These are phyloP conservation scores for Phytophthora macrochlamydospora DNA, from an alignment of 352 stramenopile genomes.

Conservation along the genomic window DNA sequence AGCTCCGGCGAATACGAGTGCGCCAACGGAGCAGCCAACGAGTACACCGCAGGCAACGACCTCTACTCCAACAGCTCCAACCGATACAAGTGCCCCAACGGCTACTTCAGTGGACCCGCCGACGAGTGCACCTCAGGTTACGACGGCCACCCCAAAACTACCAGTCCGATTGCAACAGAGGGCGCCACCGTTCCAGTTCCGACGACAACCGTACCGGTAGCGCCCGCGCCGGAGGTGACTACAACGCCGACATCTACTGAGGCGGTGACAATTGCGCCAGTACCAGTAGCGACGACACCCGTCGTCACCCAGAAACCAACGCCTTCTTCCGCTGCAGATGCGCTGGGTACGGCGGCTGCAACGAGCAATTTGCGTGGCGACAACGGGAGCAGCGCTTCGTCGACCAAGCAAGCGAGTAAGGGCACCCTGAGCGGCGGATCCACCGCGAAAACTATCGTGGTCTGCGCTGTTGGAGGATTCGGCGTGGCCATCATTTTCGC, in stretches of 20 bases:
- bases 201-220: slow-evolving; percentile 2
- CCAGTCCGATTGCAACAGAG: slow-evolving; percentile 5
- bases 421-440: slow-evolving; percentile 17
- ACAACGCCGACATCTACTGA: neutral
- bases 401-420: slow-evolving; percentile 8
- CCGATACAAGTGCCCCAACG: slow-evolving; percentile 1
- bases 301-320: slow-evolving; percentile 3
- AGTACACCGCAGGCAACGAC: too few species aligned
- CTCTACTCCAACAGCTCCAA: slow-evolving; percentile 3
- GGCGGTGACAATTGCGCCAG: slow-evolving; percentile 3
- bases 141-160: too few species aligned
- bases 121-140: too few species aligned
- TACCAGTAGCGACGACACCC: slow-evolving; percentile 8
- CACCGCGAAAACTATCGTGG: slow-evolving; percentile 22
- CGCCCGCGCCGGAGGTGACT: neutral
- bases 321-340: neutral
- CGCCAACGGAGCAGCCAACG: neutral
- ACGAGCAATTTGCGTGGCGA: slow-evolving; percentile 11
- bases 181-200: slow-evolving; percentile 5
- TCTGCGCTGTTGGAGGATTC: slow-evolving; percentile 25
- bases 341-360: slow-evolving; percentile 7
- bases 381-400: slow-evolving; percentile 20
- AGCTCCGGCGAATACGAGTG: neutral
- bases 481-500: slow-evolving; percentile 28
- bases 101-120: neutral